Conservation (phyloP, 495 filamentous ascomycete species). For the Halenospora varia region DNA sequence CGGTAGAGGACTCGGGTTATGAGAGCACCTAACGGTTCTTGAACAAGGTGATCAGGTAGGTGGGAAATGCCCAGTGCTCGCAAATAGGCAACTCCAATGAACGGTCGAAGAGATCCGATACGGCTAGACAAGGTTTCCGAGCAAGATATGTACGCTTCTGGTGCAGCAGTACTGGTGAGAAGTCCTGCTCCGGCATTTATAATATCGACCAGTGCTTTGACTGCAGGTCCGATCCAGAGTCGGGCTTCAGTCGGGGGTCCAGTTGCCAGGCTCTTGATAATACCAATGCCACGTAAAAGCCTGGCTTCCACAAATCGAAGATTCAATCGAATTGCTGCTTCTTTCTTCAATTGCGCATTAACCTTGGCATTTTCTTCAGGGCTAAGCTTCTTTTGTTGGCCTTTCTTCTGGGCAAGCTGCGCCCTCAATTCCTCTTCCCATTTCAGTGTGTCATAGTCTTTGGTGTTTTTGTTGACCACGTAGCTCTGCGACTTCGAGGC, state of each 20-base stretch:
- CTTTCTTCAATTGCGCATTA: conserved; percentile 85
- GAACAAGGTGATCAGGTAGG: conserved; percentile 62
- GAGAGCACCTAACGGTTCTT: conserved; percentile 80
- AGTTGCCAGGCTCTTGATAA: conserved; percentile 74
- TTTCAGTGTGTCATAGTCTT: conserved; percentile 91
- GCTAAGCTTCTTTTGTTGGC: conserved; percentile 84
- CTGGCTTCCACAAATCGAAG: conserved; percentile 63
- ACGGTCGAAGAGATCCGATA: conserved; percentile 71
- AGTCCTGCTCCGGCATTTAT: conserved; percentile 76
- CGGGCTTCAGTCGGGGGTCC: conserved; percentile 81
- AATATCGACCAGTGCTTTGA: conserved; percentile 63
- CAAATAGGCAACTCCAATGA: conserved; percentile 83
- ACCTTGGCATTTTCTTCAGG: conserved; percentile 85
- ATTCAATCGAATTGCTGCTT: conserved; percentile 67
- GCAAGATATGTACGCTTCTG: conserved; percentile 72
- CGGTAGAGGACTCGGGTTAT: conserved; percentile 88
- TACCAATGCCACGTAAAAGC: conserved; percentile 74
- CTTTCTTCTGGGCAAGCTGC: conserved; percentile 88
- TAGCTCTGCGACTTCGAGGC: conserved; percentile 65
- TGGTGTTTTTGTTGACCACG: conserved; percentile 73
- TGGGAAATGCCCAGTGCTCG: conserved; percentile 69
- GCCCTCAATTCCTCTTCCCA: conserved; percentile 93
- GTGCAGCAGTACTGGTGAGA: conserved; percentile 74
- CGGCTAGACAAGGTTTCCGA: conserved; percentile 68
- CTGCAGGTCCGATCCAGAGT: conserved; percentile 78